Base-by-base conservation (phyloP, 2,329 filamentous ascomycete species). In the Colletotrichum sp. region DNA sequence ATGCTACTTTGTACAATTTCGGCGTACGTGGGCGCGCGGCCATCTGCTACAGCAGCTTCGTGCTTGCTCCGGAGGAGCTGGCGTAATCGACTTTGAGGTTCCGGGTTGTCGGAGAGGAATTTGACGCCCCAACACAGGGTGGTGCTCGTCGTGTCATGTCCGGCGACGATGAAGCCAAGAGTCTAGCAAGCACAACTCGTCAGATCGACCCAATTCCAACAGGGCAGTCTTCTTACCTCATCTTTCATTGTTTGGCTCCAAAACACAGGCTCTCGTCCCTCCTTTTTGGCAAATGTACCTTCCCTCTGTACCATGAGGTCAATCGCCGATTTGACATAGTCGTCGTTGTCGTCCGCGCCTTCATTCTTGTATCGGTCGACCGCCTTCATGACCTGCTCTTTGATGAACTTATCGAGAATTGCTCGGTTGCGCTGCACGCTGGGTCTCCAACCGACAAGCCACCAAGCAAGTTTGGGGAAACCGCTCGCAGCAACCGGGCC, bases 241-340 rank as follows among this genome's bases (percentile, higher is more conserved):
- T 74, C 70, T 8, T 13, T 48, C 71, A 69, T 77, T 8, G 25
- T 39, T 1, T 28, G 5, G 1, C 12, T 65, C 63, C 48, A 71
- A 34, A 68, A 77, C 3, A 69, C 68, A 3, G 76, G 76, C 0
- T 65, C 59, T 3, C 76, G 48, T 7, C 55, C 74, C 34, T 77
- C 74, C 57, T 76, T 76, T 5, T 39, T 61, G 9, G 76, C 76
- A 32, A 77, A 60, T 15, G 55, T 60, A n/a, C 80, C 79, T 77
- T 86, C 85, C 9, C 84, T 78, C 74, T 80, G 79, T 2, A 86
- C 71, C 15, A 86, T 79, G 16, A 84, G 80, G 36, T 85, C 84
- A 9, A 82, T 76, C 1, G 82, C 82, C 61, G 78, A 68, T 19
- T 60, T 39, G 39, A 68, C 27, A 16, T 74, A 52, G 28, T 70